Evolutionary conservation across 352 stramenopile species (phyloP).

Genomic region (Globisporangium acanthophoron): DNA sequence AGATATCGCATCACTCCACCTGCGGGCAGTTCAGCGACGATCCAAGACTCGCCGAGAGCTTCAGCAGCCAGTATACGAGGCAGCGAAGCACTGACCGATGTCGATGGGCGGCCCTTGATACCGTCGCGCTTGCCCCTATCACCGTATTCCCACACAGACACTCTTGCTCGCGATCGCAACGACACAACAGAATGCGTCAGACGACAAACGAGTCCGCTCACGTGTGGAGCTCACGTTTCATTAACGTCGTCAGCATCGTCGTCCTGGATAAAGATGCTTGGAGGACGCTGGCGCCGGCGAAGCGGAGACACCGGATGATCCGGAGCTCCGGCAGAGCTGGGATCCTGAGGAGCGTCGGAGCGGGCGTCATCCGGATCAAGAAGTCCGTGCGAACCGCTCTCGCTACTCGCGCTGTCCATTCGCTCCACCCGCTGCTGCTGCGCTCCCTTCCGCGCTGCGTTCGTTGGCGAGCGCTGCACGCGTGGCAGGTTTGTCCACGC

Average conservation of each 20-base stretch:
- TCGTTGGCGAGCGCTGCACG: slow-evolving; percentile 55
- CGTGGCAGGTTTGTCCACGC: slow-evolving; percentile 78
- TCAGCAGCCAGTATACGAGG: slow-evolving; percentile 24
- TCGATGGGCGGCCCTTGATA: no score
- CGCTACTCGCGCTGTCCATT: slow-evolving; percentile 35
- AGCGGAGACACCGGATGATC: slow-evolving; percentile 28
- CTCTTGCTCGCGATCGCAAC: no score
- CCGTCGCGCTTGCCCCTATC: no score
- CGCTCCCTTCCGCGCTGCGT: slow-evolving; percentile 4
- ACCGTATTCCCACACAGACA: no score
- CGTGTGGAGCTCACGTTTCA: slow-evolving; percentile 18
- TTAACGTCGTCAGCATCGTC: slow-evolving; percentile 20
- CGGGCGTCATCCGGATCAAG: slow-evolving; percentile 4
- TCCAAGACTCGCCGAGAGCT: slow-evolving; percentile 30
- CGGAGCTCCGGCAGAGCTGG: background rate
- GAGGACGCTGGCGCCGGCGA: slow-evolving; percentile 22
- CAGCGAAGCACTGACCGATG: slow-evolving; percentile 5
- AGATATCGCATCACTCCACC: slow-evolving; percentile 55
- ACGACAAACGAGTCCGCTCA: background rate
- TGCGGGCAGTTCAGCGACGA: slow-evolving; percentile 48
- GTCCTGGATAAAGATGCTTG: slow-evolving; percentile 19
- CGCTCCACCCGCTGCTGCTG: slow-evolving; percentile 15
- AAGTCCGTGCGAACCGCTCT: slow-evolving; percentile 11
- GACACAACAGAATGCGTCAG: background rate
- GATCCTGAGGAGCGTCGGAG: background rate